These are phyloP conservation scores for Vigna reflexopilosa DNA, from an alignment of 306 rosid genomes.

Conservation along the genomic window DNA sequence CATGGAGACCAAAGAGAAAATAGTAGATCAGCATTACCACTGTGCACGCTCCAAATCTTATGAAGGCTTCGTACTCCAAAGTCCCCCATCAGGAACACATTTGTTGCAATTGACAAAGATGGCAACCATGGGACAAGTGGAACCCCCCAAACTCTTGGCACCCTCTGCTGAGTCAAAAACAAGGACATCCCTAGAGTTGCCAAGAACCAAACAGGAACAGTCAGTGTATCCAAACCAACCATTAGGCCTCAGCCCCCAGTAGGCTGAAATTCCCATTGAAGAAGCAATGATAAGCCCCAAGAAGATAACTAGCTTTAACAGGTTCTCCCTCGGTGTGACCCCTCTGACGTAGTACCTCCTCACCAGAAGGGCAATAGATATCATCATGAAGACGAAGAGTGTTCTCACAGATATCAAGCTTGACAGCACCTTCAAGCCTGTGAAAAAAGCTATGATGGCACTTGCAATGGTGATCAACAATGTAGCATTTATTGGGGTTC, in stretches of 20 bases:
- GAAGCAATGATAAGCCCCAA: slow-evolving; percentile 68
- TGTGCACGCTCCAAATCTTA: slow-evolving; percentile 77
- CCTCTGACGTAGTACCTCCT: slow-evolving; percentile 78
- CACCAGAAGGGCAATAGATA: slow-evolving; percentile 78
- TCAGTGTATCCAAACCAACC: slow-evolving; percentile 68
- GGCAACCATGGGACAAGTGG: slow-evolving; percentile 92
- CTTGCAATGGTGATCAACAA: slow-evolving; percentile 57
- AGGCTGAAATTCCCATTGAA: slow-evolving; percentile 75
- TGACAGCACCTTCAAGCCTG: slow-evolving; percentile 65
- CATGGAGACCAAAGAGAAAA: slow-evolving; percentile 77
- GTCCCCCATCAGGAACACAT: slow-evolving; percentile 86
- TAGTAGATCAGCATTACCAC: slow-evolving; percentile 67
- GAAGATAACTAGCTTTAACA: slow-evolving; percentile 57
- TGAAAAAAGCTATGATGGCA: slow-evolving; percentile 67
- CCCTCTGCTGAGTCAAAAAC: slow-evolving; percentile 62
- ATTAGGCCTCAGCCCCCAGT: slow-evolving; percentile 65
- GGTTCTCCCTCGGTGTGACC: slow-evolving; percentile 53
- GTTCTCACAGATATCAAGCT: slow-evolving; percentile 76
- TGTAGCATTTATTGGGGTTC: slow-evolving; percentile 86
- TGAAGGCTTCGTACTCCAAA: slow-evolving; percentile 55
- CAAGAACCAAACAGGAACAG: slow-evolving; percentile 73
- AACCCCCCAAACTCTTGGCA: slow-evolving; percentile 82
- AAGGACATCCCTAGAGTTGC: slow-evolving; percentile 64
- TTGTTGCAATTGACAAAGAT: slow-evolving; percentile 73
- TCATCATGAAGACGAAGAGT: slow-evolving; percentile 75